Evolutionary conservation across 805 yeast genomes (phyloP).

Genomic region (Candida odintsovae): DNA sequence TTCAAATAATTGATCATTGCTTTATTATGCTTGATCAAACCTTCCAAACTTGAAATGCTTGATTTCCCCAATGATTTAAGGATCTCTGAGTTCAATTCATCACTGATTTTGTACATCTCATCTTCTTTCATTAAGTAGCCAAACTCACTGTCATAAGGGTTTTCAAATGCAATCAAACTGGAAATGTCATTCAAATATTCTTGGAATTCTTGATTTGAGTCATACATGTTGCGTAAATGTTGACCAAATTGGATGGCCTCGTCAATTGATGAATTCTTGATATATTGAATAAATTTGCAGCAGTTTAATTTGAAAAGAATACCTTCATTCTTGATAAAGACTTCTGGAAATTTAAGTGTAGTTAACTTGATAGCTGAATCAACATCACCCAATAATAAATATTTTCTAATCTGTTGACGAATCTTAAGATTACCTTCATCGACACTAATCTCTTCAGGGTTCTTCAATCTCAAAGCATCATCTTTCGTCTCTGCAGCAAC

Average conservation of each 20-base stretch:
- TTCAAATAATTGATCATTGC: slow-evolving; percentile 29
- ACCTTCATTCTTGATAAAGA: slow-evolving; percentile 27
- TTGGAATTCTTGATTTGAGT: slow-evolving; percentile 27
- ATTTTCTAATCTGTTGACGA: slow-evolving; percentile 40
- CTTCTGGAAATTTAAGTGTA: slow-evolving; percentile 29
- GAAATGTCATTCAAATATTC: slow-evolving; percentile 40
- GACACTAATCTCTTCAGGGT: slow-evolving; percentile 14
- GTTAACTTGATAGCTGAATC: slow-evolving; percentile 23
- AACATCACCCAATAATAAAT: slow-evolving; percentile 37
- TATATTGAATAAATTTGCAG: slow-evolving; percentile 36
- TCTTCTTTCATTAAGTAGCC: slow-evolving; percentile 31
- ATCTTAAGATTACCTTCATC: slow-evolving; percentile 32
- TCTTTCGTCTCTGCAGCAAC: slow-evolving; percentile 15
- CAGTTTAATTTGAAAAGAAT: slow-evolving; percentile 38
- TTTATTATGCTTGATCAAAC: slow-evolving; percentile 36
- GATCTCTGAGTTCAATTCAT: slow-evolving; percentile 37
- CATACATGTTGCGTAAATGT: slow-evolving; percentile 27
- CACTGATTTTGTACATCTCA: slow-evolving; percentile 34
- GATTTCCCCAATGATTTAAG: slow-evolving; percentile 38
- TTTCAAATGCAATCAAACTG: slow-evolving; percentile 45
- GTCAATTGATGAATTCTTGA: slow-evolving; percentile 24
- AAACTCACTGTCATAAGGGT: slow-evolving; percentile 37
- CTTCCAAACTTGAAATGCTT: slow-evolving; percentile 37
- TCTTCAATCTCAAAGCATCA: slow-evolving; percentile 11
- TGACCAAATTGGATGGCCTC: slow-evolving; percentile 37